These are phyloP conservation scores for Harringtonia aguacate DNA, from an alignment of 2,329 filamentous ascomycete species.

Conservation along the genomic window DNA sequence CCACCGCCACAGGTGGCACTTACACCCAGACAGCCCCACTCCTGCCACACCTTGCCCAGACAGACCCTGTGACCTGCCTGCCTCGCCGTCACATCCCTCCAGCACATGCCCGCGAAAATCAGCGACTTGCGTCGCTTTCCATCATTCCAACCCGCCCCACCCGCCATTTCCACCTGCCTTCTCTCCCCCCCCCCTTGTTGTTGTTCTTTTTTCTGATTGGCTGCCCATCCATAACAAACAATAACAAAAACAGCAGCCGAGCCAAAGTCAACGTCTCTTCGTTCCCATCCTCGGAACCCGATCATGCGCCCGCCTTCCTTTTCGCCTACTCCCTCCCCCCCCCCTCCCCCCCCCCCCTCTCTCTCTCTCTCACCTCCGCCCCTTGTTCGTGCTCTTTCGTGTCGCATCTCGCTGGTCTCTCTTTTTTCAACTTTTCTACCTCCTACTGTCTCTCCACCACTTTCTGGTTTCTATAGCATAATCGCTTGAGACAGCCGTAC, in stretches of 20 bases:
- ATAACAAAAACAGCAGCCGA: slow-evolving; percentile 1
- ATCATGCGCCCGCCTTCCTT: slow-evolving; percentile 13
- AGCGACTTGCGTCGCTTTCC: neutral
- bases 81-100: neutral
- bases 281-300: slow-evolving; percentile 5
- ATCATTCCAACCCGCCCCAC: neutral
- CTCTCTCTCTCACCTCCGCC: neutral
- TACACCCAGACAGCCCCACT: too few species aligned
- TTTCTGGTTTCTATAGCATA: too few species aligned
- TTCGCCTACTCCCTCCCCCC: slow-evolving; percentile 10
- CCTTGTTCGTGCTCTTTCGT: too few species aligned
- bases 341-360: slow-evolving; percentile 12
- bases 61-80: neutral
- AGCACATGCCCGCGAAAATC: neutral
- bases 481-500: too few species aligned
- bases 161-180: neutral
- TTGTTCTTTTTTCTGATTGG: slow-evolving; percentile 31
- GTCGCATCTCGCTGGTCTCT: too few species aligned
- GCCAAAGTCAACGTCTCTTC: slow-evolving; percentile 1
- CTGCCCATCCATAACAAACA: slow-evolving; percentile 7
- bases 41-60: neutral
- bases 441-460: too few species aligned
- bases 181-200: neutral
- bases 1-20: too few species aligned
- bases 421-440: too few species aligned